phyloP scores from a whole-genome alignment of 495 filamentous ascomycete species.

The Bathelium albidoporum region DNA sequence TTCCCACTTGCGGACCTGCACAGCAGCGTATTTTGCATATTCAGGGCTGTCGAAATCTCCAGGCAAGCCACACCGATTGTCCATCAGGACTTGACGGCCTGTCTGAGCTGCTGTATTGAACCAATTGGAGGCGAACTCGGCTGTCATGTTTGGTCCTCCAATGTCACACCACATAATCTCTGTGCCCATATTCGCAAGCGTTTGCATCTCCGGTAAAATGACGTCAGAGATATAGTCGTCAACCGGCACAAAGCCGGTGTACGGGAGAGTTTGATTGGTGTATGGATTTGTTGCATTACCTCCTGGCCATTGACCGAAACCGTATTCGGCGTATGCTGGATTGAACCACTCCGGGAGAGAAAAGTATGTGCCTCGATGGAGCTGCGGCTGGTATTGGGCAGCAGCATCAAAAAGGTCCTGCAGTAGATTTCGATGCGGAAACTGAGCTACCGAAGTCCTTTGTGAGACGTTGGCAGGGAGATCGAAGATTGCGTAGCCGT shows the following conservation, averaged over 20 bases:
- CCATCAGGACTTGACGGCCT: slow-evolving; percentile 40
- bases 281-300: slow-evolving; percentile 42
- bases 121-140: slow-evolving; percentile 39
- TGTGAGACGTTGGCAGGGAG: slow-evolving; percentile 32
- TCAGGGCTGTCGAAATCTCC: slow-evolving; percentile 33
- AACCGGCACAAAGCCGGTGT: slow-evolving; percentile 38
- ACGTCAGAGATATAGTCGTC: slow-evolving; percentile 40
- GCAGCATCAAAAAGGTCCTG: slow-evolving; percentile 45
- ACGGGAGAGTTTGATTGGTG: slow-evolving; percentile 37
- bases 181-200: slow-evolving; percentile 37
- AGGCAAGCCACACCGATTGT: slow-evolving; percentile 43
- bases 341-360: slow-evolving; percentile 50
- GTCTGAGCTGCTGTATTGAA: slow-evolving; percentile 33
- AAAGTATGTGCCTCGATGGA: slow-evolving; percentile 43
- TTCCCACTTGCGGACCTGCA: slow-evolving; percentile 46
- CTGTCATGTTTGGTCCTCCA: slow-evolving; percentile 41
- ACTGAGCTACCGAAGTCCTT: slow-evolving; percentile 37
- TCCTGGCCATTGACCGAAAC: slow-evolving; percentile 32
- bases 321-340: slow-evolving; percentile 41
- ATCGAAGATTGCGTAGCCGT: slow-evolving; percentile 47
- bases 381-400: slow-evolving; percentile 37
- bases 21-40: slow-evolving; percentile 39
- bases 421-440: slow-evolving; percentile 36
- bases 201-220: slow-evolving; percentile 43
- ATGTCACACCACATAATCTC: slow-evolving; percentile 53